Evolutionary conservation across 352 stramenopile species (phyloP).

Genomic region (Pythium brachiatum): DNA sequence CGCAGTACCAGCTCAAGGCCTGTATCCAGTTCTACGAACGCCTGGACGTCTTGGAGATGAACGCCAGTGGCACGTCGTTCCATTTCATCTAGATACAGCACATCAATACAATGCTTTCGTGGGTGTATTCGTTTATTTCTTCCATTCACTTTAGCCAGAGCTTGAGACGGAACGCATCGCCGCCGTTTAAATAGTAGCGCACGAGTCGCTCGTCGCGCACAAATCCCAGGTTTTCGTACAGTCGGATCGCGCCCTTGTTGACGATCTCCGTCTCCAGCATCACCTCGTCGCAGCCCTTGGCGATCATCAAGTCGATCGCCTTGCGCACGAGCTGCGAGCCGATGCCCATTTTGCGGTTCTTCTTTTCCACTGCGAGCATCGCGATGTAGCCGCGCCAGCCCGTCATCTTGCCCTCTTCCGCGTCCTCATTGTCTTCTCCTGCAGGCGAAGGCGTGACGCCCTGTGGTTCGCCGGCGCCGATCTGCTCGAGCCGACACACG

Average conservation of each 20-base stretch:
- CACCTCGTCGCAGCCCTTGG: conserved; percentile 80
- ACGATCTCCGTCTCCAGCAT: conserved; percentile 94
- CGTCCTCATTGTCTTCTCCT: conserved; percentile 15
- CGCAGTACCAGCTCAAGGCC: conserved; percentile 91
- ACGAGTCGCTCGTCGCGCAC: conserved; percentile 90
- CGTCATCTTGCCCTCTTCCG: conserved; percentile 24
- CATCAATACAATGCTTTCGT: conserved; percentile 2
- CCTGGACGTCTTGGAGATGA: conserved; percentile 84
- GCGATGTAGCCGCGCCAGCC: conserved; percentile 92
- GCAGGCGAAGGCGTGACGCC: neutral
- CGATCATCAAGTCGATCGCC: conserved; percentile 89
- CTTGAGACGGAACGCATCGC: conserved; percentile 93
- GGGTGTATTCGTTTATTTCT: neutral
- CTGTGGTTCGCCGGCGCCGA: conserved; percentile 51
- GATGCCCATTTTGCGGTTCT: conserved; percentile 88
- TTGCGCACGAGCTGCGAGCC: conserved; percentile 83
- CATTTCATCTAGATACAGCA: conserved; percentile 56
- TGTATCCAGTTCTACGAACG: conserved; percentile 95
- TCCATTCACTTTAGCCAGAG: conserved; percentile 77
- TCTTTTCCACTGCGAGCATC: conserved; percentile 93
- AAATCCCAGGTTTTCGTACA: conserved; percentile 95
- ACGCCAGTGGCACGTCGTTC: conserved; percentile 68
- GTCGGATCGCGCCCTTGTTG: conserved; percentile 87
- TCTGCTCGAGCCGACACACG: conserved; percentile 89
- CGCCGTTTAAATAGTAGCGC: conserved; percentile 96